Percentiles rank a stretch among this genome's conserved stretches.
These are phyloP conservation scores for Sporothrix protearum DNA, from an alignment of 2,329 filamentous ascomycete genomes.

Conservation along the genomic window DNA sequence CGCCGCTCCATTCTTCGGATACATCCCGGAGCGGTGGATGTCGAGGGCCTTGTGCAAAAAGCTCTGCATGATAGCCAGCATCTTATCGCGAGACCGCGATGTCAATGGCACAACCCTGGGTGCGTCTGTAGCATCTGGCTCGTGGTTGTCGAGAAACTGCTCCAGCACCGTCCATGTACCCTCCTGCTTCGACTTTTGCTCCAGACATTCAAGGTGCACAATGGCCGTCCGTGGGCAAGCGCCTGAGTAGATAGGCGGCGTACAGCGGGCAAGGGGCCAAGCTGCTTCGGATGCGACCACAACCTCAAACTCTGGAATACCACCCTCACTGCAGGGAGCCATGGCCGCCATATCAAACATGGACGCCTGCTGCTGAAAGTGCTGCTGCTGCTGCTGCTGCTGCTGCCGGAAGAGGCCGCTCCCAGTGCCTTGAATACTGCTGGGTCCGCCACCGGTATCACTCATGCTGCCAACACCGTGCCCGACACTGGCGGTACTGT, in stretches of 20 bases:
- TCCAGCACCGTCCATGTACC: conserved; percentile 47
- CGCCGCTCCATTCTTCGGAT: conserved; percentile 36
- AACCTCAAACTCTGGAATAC: conserved; percentile 46
- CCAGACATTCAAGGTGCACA: conserved; percentile 50
- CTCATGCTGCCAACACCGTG: background rate
- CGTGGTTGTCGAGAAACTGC: conserved; percentile 39
- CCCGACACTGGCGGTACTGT: background rate
- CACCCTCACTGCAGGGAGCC: conserved; percentile 30
- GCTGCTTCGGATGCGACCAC: conserved; percentile 48
- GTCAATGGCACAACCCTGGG: conserved; percentile 46
- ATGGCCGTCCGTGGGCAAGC: conserved; percentile 49
- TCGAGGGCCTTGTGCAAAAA: conserved; percentile 69
- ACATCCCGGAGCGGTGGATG: conserved; percentile 55
- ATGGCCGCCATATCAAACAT: conserved; percentile 33
- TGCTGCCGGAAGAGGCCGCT: background rate
- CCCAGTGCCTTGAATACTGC: background rate
- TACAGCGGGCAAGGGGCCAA: conserved; percentile 53
- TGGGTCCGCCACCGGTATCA: background rate
- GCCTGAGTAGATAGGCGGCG: conserved; percentile 43
- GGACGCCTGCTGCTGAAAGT: background rate
- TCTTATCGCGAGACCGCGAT: conserved; percentile 58
- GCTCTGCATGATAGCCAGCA: conserved; percentile 67
- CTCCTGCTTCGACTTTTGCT: conserved; percentile 48
- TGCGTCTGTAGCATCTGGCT: conserved; percentile 36
- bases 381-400: background rate